Evolutionary conservation across 306 rosid genomes (phyloP).

Genomic region (Prunus armeniaca): DNA sequence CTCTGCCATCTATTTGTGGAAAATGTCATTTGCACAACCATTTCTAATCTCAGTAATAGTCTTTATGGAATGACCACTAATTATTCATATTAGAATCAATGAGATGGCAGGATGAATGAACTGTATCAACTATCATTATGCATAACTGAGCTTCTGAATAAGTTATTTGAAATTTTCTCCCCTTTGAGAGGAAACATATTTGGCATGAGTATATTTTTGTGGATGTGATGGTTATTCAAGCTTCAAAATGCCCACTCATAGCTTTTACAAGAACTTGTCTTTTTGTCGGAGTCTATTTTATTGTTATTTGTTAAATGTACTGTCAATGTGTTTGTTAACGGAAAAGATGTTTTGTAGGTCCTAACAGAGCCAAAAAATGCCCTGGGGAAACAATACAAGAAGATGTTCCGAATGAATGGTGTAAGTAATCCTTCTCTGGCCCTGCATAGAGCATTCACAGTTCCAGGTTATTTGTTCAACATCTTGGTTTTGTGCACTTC

Average conservation of each 20-base stretch:
- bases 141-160: not conserved
- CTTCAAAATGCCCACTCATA: not conserved
- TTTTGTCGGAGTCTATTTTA: not conserved
- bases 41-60: not conserved
- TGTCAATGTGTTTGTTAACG: slow-evolving; percentile 9
- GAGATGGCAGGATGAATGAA: not conserved
- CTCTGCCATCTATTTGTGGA: not conserved
- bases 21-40: not conserved
- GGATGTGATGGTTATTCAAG: not conserved
- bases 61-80: not conserved
- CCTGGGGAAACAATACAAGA: slow-evolving; percentile 94
- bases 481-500: slow-evolving; percentile 15
- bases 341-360: slow-evolving; percentile 49
- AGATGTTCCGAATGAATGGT: slow-evolving; percentile 88
- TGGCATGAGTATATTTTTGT: not conserved
- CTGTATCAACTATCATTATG: not conserved
- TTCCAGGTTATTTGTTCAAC: not conserved
- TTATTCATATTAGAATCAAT: not conserved
- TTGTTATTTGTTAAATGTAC: not conserved
- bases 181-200: not conserved
- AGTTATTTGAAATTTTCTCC: not conserved
- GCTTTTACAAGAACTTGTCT: not conserved
- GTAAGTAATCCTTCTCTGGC: slow-evolving; percentile 43
- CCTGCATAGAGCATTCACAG: not conserved
- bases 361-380: slow-evolving; percentile 95